Conservation (phyloP, 1,139 yeast genomes). For the Saccharomyces hybrid region DNA sequence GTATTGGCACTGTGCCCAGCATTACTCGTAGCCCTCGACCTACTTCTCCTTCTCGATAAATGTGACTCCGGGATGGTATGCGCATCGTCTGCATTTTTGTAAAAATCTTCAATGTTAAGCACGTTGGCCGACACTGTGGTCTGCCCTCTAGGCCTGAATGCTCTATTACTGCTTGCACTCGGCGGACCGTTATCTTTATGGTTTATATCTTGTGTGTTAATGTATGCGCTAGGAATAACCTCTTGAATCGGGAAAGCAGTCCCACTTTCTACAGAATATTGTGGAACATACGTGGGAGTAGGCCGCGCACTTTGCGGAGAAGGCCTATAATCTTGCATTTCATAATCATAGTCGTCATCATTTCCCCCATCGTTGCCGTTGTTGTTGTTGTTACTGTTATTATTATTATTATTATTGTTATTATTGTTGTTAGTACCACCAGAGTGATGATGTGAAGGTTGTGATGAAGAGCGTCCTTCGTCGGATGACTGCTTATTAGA, state of each 20-base stretch:
- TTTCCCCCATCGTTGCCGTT: constrained; percentile 10
- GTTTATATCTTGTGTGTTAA: constrained; percentile 10
- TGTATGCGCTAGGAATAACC: constrained; percentile 28
- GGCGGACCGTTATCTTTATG: constrained; percentile 1
- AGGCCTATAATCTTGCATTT: constrained; percentile 19
- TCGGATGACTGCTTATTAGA: neutral
- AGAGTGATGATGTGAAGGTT: neutral
- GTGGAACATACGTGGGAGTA: constrained; percentile 21
- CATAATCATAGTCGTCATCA: constrained; percentile 22
- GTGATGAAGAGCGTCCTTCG: neutral
- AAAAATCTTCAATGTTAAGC: constrained; percentile 13
- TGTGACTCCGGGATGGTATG: neutral
- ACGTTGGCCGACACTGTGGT: constrained; percentile 21
- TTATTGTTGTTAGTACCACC: constrained; percentile 6
- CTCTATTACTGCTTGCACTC: constrained; percentile 1
- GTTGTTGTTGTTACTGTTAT: neutral
- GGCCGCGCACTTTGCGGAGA: constrained; percentile 16
- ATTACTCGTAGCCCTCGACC: constrained; percentile 1
- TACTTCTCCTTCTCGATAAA: neutral
- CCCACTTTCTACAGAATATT: constrained; percentile 15
- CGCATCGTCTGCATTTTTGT: constrained; percentile 4
- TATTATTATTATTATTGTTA: neutral
- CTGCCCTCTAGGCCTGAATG: constrained; percentile 1
- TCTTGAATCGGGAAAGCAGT: constrained; percentile 25
- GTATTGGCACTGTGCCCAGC: neutral